phyloP scores from a whole-genome alignment of 805 yeast genomes.

The Ogataea haglerorum region DNA sequence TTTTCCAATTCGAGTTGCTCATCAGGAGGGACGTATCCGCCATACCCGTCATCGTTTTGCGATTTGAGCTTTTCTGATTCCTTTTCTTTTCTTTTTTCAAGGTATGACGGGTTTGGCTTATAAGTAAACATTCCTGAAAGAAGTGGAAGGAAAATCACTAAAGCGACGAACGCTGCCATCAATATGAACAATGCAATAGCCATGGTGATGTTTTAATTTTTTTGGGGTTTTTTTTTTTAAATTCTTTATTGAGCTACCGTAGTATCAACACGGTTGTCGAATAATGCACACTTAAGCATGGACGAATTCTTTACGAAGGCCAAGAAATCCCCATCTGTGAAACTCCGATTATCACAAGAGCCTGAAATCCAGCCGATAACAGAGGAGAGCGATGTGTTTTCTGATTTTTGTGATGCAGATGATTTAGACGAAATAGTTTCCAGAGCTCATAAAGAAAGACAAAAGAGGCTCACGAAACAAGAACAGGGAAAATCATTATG shows the following conservation, averaged over 20 bases:
- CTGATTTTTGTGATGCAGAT: constrained; percentile 11
- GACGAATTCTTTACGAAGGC: neutral
- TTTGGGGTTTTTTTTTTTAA: neutral
- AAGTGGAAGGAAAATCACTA: constrained; percentile 26
- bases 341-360: constrained; percentile 1
- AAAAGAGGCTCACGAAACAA: constrained; percentile 1
- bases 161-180: constrained; percentile 21
- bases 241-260: neutral
- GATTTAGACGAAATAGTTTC: constrained; percentile 18
- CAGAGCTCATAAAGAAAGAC: constrained; percentile 13
- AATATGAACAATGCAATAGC: constrained; percentile 17
- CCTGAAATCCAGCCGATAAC: neutral
- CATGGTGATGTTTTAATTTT: constrained; percentile 3
- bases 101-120: constrained; percentile 25
- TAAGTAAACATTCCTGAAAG: constrained; percentile 29
- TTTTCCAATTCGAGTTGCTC: constrained; percentile 16
- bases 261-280: too few relatives aligned
- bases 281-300: neutral
- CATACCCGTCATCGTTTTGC: constrained; percentile 3
- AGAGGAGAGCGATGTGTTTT: constrained; percentile 8
- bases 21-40: constrained; percentile 33
- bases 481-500: constrained; percentile 1
- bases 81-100: constrained; percentile 14
- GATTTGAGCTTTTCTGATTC: constrained; percentile 1
- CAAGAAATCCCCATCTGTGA: constrained; percentile 1